Conservation (phyloP, 2,329 filamentous ascomycete species). For the Hymenoscyphus salicellus region DNA sequence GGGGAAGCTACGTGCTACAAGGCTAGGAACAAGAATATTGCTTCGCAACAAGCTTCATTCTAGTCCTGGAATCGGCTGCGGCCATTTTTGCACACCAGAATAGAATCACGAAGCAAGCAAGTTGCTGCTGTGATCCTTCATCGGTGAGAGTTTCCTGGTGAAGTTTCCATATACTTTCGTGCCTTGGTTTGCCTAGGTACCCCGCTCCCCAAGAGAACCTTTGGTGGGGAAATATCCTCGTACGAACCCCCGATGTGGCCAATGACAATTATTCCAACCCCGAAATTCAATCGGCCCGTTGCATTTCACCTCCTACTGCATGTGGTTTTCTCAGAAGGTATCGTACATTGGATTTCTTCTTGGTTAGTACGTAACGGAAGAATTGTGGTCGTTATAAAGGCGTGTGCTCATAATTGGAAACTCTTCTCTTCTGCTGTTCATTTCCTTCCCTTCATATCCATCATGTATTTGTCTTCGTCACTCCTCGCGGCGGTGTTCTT, state of each 20-base stretch:
- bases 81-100: too few species aligned
- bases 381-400: not conserved
- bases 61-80: too few species aligned
- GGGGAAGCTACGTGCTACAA: too few species aligned
- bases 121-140: too few species aligned
- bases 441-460: not conserved
- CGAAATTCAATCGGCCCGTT: slow-evolving; percentile 17
- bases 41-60: too few species aligned
- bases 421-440: not conserved
- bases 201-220: slow-evolving; percentile 9
- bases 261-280: not conserved
- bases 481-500: not conserved
- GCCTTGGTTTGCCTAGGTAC: not conserved
- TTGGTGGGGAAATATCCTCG: not conserved
- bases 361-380: not conserved
- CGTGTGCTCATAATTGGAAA: not conserved
- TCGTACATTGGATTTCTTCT: not conserved
- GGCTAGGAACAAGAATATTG: too few species aligned
- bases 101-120: too few species aligned
- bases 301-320: not conserved
- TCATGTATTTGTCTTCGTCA: slow-evolving; percentile 13
- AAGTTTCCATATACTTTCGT: not conserved
- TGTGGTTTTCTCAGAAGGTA: not conserved
- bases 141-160: too few species aligned
- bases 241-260: not conserved